These are phyloP conservation scores for Oryza rufipogon DNA, from an alignment of 176 grass and related monocot species.

Conservation along the genomic window DNA sequence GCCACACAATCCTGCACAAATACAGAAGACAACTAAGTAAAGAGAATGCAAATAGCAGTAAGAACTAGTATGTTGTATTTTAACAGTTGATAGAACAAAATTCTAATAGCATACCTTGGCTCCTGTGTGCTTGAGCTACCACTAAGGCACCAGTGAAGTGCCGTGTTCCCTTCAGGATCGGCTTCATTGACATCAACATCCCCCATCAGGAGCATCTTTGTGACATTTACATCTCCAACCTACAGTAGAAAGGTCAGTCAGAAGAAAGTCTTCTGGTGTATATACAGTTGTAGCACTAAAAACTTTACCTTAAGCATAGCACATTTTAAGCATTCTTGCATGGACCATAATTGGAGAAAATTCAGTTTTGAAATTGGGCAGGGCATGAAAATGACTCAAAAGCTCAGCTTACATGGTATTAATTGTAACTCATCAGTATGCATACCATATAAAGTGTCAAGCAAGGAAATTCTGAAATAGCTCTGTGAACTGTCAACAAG, in stretches of 20 bases:
- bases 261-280: neutral
- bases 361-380: neutral
- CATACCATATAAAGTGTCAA: neutral
- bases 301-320: constrained; percentile 1
- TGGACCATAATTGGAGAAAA: constrained; percentile 3
- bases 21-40: neutral
- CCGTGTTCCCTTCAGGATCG: constrained; percentile 57
- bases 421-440: neutral
- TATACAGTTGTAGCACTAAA: neutral
- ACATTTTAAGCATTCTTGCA: neutral
- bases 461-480: constrained; percentile 4
- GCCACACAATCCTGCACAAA: constrained; percentile 56
- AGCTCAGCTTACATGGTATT: neutral
- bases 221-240: constrained; percentile 54
- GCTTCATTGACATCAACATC: constrained; percentile 60
- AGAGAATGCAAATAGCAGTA: neutral
- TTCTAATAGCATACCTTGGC: constrained; percentile 45
- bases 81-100: neutral
- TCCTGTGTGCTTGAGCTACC: constrained; percentile 53
- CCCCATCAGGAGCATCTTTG: constrained; percentile 62
- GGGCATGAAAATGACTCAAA: neutral
- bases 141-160: constrained; percentile 73
- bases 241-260: constrained; percentile 24
- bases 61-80: too few species aligned
- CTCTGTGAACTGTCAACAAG: neutral